A percentile compares a stretch with the other conserved stretches of the same genome.
These are phyloP conservation scores for Amniculicola lignicola DNA, from an alignment of 495 filamentous ascomycete species.

Conservation along the genomic window DNA sequence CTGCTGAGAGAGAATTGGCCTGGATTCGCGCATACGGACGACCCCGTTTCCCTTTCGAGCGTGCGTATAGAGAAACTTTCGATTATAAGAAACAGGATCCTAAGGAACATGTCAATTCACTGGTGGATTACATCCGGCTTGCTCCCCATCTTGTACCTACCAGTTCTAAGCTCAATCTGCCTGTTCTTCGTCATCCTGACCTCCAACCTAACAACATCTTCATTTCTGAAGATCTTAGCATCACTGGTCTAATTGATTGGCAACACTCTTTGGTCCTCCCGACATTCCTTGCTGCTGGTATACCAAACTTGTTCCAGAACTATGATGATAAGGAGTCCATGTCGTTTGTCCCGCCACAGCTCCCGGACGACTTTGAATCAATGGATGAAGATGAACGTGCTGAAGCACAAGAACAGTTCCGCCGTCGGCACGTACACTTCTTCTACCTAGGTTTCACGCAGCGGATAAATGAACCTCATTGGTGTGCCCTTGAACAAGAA, in stretches of 20 bases:
- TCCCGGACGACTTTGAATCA: conserved; percentile 9
- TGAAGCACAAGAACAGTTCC: conserved; percentile 5
- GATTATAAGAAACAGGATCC: conserved; percentile 20
- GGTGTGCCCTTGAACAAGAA: conserved; percentile 14
- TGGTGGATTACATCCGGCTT: conserved; percentile 13
- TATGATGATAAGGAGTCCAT: conserved; percentile 19
- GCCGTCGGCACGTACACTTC: conserved; percentile 18
- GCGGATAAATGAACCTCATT: conserved; percentile 8
- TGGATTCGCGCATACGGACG: conserved; percentile 18
- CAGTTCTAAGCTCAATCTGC: conserved; percentile 28
- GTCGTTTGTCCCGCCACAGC: conserved; percentile 18
- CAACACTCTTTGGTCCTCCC: conserved; percentile 39
- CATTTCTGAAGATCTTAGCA: conserved; percentile 34
- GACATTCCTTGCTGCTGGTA: conserved; percentile 37
- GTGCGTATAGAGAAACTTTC: conserved; percentile 19
- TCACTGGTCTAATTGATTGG: conserved; percentile 41
- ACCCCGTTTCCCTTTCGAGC: conserved; percentile 17
- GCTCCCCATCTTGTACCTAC: conserved; percentile 18
- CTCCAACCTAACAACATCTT: conserved; percentile 42
- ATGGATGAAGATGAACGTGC: conserved; percentile 16
- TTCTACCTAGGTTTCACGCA: conserved; percentile 18
- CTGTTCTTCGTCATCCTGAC: conserved; percentile 40
- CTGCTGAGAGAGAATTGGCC: conserved; percentile 24
- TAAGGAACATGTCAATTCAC: conserved; percentile 10
- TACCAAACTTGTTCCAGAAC: conserved; percentile 41